Conservation (phyloP, 805 yeast genomes). For the Starmera caribaea region DNA sequence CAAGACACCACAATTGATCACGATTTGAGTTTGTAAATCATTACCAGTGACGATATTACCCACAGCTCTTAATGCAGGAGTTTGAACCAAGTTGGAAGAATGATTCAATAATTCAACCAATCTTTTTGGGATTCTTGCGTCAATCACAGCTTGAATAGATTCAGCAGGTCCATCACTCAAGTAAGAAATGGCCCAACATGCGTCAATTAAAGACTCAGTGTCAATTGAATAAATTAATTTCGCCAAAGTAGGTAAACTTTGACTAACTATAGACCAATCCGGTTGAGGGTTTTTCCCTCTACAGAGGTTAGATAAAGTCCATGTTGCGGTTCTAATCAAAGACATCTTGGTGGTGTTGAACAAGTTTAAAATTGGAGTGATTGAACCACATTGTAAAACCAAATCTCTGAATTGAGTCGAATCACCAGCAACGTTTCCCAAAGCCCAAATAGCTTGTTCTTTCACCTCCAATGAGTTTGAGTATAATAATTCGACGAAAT, state of each 20-base stretch:
- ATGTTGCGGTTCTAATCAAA: slow-evolving; percentile 92
- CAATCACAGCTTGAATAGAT: slow-evolving; percentile 94
- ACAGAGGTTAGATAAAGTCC: slow-evolving; percentile 95
- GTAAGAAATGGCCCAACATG: slow-evolving; percentile 98
- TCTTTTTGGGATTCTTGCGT: slow-evolving; percentile 90
- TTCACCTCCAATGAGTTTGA: slow-evolving; percentile 84
- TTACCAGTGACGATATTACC: slow-evolving; percentile 98
- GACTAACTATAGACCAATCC: slow-evolving; percentile 80
- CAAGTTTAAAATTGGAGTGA: slow-evolving; percentile 75
- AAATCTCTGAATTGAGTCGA: slow-evolving; percentile 83
- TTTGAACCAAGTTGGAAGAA: slow-evolving; percentile 79
- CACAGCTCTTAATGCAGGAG: slow-evolving; percentile 94
- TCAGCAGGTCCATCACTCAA: slow-evolving; percentile 87
- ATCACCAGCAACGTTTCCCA: slow-evolving; percentile 98
- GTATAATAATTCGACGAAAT: slow-evolving; percentile 71
- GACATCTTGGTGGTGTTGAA: slow-evolving; percentile 78
- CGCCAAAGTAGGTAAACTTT: slow-evolving; percentile 85
- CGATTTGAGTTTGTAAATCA: slow-evolving; percentile 91
- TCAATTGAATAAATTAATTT: slow-evolving; percentile 86
- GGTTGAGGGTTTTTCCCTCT: slow-evolving; percentile 97
- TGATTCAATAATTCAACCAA: slow-evolving; percentile 85
- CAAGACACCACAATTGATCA: slow-evolving; percentile 86
- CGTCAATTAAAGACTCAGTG: slow-evolving; percentile 89
- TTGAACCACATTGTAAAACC: slow-evolving; percentile 77
- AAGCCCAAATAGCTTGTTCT: slow-evolving; percentile 99